These are phyloP conservation scores for Tolypocladium tropicale DNA, from an alignment of 2,329 filamentous ascomycete genomes.

Conservation along the genomic window DNA sequence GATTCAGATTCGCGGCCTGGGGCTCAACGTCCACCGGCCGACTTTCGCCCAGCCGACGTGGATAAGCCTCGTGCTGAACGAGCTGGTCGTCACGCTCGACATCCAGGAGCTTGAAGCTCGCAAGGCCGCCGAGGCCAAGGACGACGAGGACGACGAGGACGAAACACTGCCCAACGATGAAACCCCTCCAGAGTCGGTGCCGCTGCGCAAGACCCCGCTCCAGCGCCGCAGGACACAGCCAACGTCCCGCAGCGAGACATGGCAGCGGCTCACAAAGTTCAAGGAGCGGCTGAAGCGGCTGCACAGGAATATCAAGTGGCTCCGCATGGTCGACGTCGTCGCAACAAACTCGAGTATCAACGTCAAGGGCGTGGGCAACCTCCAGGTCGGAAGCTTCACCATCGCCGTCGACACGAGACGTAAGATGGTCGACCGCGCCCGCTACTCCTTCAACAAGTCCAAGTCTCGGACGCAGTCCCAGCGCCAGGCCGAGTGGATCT, in stretches of 20 bases:
- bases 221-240: slow-evolving; percentile 10
- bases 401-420: slow-evolving; percentile 82
- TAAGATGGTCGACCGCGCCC: slow-evolving; percentile 83
- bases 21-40: slow-evolving; percentile 79
- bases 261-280: slow-evolving; percentile 65
- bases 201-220: slow-evolving; percentile 6
- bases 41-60: slow-evolving; percentile 97
- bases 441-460: slow-evolving; percentile 75
- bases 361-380: slow-evolving; percentile 68
- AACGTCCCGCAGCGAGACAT: slow-evolving; percentile 56
- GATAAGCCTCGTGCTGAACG: slow-evolving; percentile 81
- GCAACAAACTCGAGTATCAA: slow-evolving; percentile 70
- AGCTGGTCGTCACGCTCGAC: slow-evolving; percentile 77
- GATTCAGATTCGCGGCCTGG: slow-evolving; percentile 81
- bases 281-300: slow-evolving; percentile 83
- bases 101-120: slow-evolving; percentile 51
- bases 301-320: slow-evolving; percentile 79
- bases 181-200: background rate
- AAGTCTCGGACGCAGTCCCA: slow-evolving; percentile 42
- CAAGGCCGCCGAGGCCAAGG: slow-evolving; percentile 23
- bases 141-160: slow-evolving; percentile 9
- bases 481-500: slow-evolving; percentile 82
- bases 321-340: slow-evolving; percentile 80
- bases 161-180: background rate
- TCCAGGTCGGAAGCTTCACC: slow-evolving; percentile 77